Evolutionary conservation across 2,329 filamentous ascomycete genomes (phyloP).

Genomic region (Paecilomyces sp.): DNA sequence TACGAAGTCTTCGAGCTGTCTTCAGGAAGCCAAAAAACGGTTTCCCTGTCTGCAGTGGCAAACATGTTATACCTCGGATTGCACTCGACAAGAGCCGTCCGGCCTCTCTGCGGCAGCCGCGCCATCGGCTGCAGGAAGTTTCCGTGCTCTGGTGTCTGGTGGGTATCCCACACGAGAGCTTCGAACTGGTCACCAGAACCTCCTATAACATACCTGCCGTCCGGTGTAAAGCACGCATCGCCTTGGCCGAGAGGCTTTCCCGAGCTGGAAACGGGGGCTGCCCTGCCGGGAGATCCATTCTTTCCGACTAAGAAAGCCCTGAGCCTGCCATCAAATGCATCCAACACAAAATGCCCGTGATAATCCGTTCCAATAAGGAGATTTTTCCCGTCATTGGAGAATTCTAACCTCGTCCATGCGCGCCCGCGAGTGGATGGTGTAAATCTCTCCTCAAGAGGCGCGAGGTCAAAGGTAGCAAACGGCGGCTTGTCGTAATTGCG

Average conservation of each 20-base stretch:
- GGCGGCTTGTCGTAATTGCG: conserved; percentile 90
- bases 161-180: conserved; percentile 78
- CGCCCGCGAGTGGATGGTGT: conserved; percentile 42
- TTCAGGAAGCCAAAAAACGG: conserved; percentile 72
- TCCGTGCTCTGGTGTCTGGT: conserved; percentile 50
- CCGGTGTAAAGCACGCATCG: conserved; percentile 82
- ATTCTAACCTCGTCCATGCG: conserved; percentile 82
- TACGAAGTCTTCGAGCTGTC: conserved; percentile 30
- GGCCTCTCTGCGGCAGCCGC: conserved; percentile 41
- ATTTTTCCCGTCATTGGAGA: conserved; percentile 90
- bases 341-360: conserved; percentile 81
- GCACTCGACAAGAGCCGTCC: conserved; percentile 70
- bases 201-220: conserved; percentile 81
- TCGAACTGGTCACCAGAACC: conserved; percentile 64
- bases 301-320: conserved; percentile 61
- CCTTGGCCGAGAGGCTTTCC: conserved; percentile 50
- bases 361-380: conserved; percentile 79
- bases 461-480: conserved; percentile 77
- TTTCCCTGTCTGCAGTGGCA: conserved; percentile 79
- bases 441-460: conserved; percentile 47
- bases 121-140: conserved; percentile 38
- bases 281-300: conserved; percentile 40
- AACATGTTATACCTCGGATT: conserved; percentile 91
- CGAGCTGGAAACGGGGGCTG: conserved; percentile 46
- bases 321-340: conserved; percentile 78